phyloP scores from a whole-genome alignment of 2,329 filamentous ascomycete species.

The Aspergillus felis region DNA sequence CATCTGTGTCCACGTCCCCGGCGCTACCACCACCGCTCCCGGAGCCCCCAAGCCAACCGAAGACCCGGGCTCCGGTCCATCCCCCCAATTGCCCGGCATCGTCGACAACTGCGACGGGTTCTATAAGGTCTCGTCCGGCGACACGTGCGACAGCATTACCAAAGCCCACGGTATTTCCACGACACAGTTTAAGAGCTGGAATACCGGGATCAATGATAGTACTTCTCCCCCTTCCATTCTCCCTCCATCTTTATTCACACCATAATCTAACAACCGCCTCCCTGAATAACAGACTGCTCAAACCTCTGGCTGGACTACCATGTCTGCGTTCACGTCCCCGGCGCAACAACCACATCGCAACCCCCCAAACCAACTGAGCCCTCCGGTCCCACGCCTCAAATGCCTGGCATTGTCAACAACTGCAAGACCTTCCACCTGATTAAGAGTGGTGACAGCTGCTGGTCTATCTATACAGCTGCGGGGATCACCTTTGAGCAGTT shows the following conservation, averaged over 20 bases:
- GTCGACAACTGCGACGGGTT: conserved; percentile 9
- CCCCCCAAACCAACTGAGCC: no score
- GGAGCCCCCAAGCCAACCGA: not conserved
- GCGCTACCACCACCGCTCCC: conserved; percentile 5
- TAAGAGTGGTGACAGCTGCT: conserved; percentile 7
- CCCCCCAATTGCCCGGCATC: conserved; percentile 7
- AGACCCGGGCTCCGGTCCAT: not conserved
- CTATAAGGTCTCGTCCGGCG: conserved; percentile 7
- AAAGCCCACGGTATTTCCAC: conserved; percentile 4
- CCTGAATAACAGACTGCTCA: conserved; percentile 6
- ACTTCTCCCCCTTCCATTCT: not conserved
- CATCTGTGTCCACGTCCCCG: conserved; percentile 10
- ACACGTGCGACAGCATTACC: conserved; percentile 9
- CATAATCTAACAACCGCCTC: not conserved
- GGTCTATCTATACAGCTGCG: conserved; percentile 2
- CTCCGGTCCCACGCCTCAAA: conserved; percentile 9
- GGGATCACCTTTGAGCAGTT: conserved; percentile 8
- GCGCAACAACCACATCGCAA: conserved; percentile 7
- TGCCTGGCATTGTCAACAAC: conserved; percentile 4
- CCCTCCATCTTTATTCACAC: not conserved
- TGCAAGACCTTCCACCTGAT: conserved; percentile 8
- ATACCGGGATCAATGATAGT: conserved; percentile 6
- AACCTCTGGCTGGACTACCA: conserved; percentile 13
- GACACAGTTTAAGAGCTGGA: conserved; percentile 10
- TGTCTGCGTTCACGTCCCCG: conserved; percentile 9